Base-by-base conservation (phyloP, 2,329 filamentous ascomycete species). In the Fusarium sp. region DNA sequence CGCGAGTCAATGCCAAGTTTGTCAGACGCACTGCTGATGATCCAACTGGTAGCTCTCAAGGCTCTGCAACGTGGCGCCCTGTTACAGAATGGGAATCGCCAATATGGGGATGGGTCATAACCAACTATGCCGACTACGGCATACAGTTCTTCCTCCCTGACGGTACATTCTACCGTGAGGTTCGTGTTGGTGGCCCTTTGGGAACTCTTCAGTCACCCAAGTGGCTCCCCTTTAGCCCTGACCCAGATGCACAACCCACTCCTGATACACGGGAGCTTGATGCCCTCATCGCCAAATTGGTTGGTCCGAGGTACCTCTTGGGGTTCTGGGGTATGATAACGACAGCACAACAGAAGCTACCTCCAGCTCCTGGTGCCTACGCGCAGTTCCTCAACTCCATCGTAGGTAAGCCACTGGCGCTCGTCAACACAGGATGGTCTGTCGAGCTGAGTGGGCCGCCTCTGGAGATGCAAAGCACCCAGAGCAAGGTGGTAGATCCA, bases 141-240 rank as follows among this genome's bases (percentile, higher is more conserved):
- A 60, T 81, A 3, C 79, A 81, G 65, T n/a, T 82, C 4, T 81
- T 80, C 65, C 54, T 74, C 0, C 57, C 61, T 0, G 75, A 79
- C 28, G 79, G 79, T 11, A 75, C 70, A 0, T 81, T 80, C 68
- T 80, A 78, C 64, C 70, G 76, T 8, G 79, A 79, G 53, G 72
- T 79, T 1, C 73, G 77, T 6, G 24, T 78, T n/a, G 76, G 72
- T 0, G 76, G 74, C 1, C 73, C 70, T 0, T 15, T 29, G 2
- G 73, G 71, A 1, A 57, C 69, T 0, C 44, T 65, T 0, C 41
- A 34, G 0, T 31, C 53, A 1, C 62, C 64, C 1, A 71, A 73
- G 25, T 80, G 78, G 77, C 58, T 77, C 1, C 78, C 78, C 0
- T 78, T 78, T 31, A 60, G 24, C 3, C n/a, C n/a, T n/a, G n/a